Conservation (phyloP, 2,329 filamentous ascomycete species). For the Exutisphaerella laricina region DNA sequence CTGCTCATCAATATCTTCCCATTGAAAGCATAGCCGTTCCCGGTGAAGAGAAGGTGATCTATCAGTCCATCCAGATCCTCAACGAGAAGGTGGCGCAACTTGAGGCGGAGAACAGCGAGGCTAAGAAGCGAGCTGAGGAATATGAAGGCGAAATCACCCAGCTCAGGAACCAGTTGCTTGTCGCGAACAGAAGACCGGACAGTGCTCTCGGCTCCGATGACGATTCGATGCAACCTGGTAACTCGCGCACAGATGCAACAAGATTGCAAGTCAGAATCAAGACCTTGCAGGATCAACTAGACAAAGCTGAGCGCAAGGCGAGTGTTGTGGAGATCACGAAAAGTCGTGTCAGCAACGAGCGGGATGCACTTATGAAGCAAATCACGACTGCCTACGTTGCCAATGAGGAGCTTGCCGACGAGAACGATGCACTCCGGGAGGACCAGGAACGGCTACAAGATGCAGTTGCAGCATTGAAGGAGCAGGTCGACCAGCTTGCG, state of each 20-base stretch:
- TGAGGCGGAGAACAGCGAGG: slow-evolving; percentile 51
- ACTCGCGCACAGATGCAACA: slow-evolving; percentile 48
- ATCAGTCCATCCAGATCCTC: slow-evolving; percentile 54
- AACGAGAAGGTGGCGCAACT: slow-evolving; percentile 54
- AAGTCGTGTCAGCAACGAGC: slow-evolving; percentile 57
- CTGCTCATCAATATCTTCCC: slow-evolving; percentile 39
- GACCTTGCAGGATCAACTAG: slow-evolving; percentile 56
- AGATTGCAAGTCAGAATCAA: slow-evolving; percentile 57
- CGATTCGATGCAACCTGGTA: slow-evolving; percentile 34
- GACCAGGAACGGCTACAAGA: slow-evolving; percentile 58
- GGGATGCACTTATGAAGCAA: slow-evolving; percentile 59
- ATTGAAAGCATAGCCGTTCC: slow-evolving; percentile 54
- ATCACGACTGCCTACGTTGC: slow-evolving; percentile 56
- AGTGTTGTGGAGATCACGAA: slow-evolving; percentile 59
- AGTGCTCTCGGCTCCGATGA: slow-evolving; percentile 46
- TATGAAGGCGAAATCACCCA: slow-evolving; percentile 58
- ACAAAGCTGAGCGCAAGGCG: slow-evolving; percentile 57
- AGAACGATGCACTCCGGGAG: slow-evolving; percentile 52
- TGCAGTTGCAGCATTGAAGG: slow-evolving; percentile 67
- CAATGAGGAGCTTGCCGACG: slow-evolving; percentile 45
- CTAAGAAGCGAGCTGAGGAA: slow-evolving; percentile 47
- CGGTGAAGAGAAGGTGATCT: slow-evolving; percentile 58
- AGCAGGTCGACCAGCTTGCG: slow-evolving; percentile 36
- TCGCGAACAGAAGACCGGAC: slow-evolving; percentile 41
- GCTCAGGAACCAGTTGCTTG: slow-evolving; percentile 44